Conservation (phyloP, 768 basidiomycete species). For the Podaxis mareebaensis region DNA sequence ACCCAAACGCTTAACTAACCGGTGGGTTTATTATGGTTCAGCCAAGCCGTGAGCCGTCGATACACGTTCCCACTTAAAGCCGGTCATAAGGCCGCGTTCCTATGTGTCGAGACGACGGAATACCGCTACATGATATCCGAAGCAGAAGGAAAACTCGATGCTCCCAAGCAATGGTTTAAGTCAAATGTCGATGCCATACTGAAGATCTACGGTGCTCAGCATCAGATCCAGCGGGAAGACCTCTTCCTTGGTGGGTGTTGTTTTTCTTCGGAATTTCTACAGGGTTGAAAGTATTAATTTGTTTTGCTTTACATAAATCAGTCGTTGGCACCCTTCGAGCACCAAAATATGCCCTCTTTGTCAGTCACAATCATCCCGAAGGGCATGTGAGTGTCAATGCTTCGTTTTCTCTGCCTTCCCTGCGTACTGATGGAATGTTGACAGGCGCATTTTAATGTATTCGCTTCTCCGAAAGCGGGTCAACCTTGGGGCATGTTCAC, state of each 20-base stretch:
- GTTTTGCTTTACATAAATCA: background rate
- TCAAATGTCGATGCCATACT: constrained; percentile 24
- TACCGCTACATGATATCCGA: constrained; percentile 24
- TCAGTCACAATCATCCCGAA: constrained; percentile 24
- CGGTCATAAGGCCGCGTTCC: constrained; percentile 23
- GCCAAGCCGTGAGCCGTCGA: constrained; percentile 10
- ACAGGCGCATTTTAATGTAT: constrained; percentile 25
- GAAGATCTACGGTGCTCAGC: constrained; percentile 21
- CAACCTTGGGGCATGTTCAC: constrained; percentile 26
- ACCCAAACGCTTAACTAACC: background rate
- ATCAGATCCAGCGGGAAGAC: constrained; percentile 26
- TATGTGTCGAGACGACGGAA: constrained; percentile 27
- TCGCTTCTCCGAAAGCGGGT: constrained; percentile 20
- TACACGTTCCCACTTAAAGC: constrained; percentile 19
- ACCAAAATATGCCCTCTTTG: constrained; percentile 24
- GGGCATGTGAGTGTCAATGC: constrained; percentile 21
- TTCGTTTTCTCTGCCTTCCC: background rate
- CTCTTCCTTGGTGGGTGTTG: constrained; percentile 22
- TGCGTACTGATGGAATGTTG: background rate
- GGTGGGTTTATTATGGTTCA: background rate
- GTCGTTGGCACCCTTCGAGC: constrained; percentile 24
- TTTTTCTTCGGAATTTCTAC: background rate
- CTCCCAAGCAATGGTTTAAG: constrained; percentile 27
- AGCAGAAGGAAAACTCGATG: constrained; percentile 20
- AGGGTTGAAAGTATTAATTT: background rate